Evolutionary conservation across 352 stramenopile genomes (phyloP), one percentile per base, ranked within the genome.

Genomic region (Phytophthora fragariae): DNA sequence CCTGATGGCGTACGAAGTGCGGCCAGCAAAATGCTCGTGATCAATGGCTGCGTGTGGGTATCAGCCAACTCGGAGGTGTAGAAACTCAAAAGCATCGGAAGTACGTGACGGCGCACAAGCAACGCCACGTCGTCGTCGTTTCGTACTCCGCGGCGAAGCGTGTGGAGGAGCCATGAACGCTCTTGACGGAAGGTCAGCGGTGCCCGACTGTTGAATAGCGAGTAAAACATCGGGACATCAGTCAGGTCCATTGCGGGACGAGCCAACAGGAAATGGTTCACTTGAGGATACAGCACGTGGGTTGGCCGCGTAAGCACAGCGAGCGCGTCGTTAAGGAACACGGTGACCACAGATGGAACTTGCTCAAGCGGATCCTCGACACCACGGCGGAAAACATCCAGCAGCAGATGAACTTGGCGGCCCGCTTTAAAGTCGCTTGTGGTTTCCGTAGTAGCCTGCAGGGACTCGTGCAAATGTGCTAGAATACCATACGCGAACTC

Each of bases 201-300:
- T 46, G 86, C 78, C 31, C 85, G 84, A 37, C 83, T 93, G 76
- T 96, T 92, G 72, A 97, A 97, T 4, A 97, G 72, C 53, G 90
- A 83, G 71, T 95, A 97, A 65, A 97, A 97, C 89, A 97, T 96
- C 2, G 90, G 90, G 10, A 97, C 90, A 68, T 96, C 89, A 47
- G 72, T 81, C 17, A 94, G 57, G 65, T 97, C 89, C 65, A 97
- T 77, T 17, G 87, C 86, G 0, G 88, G 86, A 12, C 89, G 88
- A n/a, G 89, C 81, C 10, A 97, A 72, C 33, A 97, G 62, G 56
- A 97, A 97, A 52, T 93, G 86, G 70, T 97, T 97, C 39, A 97
- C 57, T 65, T 91, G 85, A 19, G 84, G 79, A 56, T 93, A 96
- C 79, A 96, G 76, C 39, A 84, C 76, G 66, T 96, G 88, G 10